A percentile compares a stretch with the other conserved stretches of the same genome.
These are phyloP conservation scores for Yarrowia divulgata DNA, from an alignment of 805 yeast genomes.

Conservation along the genomic window DNA sequence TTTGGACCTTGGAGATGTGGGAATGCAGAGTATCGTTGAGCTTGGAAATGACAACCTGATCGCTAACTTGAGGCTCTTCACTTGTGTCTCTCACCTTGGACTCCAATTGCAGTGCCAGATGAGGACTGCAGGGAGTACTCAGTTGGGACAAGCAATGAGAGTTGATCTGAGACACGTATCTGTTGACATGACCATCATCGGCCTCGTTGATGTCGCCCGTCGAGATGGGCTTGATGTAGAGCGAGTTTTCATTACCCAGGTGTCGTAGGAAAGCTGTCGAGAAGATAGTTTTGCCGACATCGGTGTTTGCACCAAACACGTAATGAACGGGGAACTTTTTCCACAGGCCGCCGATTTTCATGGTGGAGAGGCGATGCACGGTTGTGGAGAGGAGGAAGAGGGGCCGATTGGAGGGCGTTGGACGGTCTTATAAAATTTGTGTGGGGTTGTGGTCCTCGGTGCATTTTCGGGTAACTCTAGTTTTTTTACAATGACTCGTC, in stretches of 20 bases:
- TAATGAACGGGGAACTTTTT: conserved; percentile 36
- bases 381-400: neutral
- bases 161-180: conserved; percentile 36
- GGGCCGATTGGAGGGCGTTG: neutral
- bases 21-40: conserved; percentile 21
- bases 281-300: conserved; percentile 46
- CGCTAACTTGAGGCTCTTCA: conserved; percentile 18
- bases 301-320: conserved; percentile 46
- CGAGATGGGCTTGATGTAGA: conserved; percentile 45
- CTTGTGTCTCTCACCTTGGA: conserved; percentile 11
- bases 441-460: conserved; percentile 22
- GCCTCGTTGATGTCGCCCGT: conserved; percentile 44
- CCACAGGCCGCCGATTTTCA: conserved; percentile 37
- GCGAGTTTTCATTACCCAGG: conserved; percentile 31
- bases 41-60: conserved; percentile 22
- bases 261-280: conserved; percentile 42
- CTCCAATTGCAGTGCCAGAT: conserved; percentile 41
- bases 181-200: conserved; percentile 42
- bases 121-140: conserved; percentile 44
- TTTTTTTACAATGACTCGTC: neutral
- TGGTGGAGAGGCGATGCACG: neutral
- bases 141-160: conserved; percentile 41
- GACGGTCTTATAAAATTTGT: conserved; percentile 3
- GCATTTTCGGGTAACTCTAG: conserved; percentile 18
- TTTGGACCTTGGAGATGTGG: conserved; percentile 17